Percentiles rank a stretch among this genome's conserved stretches.
These are phyloP conservation scores for Acanthamoeba rhysodes DNA, from an alignment of 208 protist species.

Conservation along the genomic window DNA sequence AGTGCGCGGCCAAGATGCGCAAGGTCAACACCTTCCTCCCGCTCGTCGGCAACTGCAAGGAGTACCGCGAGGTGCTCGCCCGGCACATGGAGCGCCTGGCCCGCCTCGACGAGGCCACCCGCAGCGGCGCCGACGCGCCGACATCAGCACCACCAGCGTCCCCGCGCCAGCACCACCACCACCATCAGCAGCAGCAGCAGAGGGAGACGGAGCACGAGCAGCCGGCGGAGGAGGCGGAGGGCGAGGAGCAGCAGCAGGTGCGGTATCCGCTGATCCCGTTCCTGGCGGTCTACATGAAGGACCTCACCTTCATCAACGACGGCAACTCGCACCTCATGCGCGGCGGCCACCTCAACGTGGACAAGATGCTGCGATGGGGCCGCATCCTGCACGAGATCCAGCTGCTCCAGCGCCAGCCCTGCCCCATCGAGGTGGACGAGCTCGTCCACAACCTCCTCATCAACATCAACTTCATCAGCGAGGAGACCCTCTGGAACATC, in stretches of 20 bases:
- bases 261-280: neutral
- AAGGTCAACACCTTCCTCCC: neutral
- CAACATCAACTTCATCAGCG: slow-evolving; percentile 22
- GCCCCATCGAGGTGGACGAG: neutral
- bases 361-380: neutral
- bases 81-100: neutral
- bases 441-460: slow-evolving; percentile 1
- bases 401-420: neutral
- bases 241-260: neutral
- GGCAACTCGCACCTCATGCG: neutral
- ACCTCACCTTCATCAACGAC: slow-evolving; percentile 12
- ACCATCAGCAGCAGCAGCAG: too few relatives aligned
- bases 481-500: neutral
- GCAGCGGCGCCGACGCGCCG: too few relatives aligned
- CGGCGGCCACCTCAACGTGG: neutral
- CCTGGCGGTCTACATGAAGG: neutral
- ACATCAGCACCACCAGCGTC: too few relatives aligned
- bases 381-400: neutral
- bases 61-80: neutral
- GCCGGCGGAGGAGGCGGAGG: neutral
- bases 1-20: neutral
- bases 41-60: neutral
- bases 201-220: too few relatives aligned
- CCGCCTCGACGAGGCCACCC: neutral
- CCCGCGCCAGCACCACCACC: too few relatives aligned